Evolutionary conservation across 176 grass and related monocot species (phyloP), one percentile per base, ranked within the genome.

Genomic region (Saccharum officinarum): DNA sequence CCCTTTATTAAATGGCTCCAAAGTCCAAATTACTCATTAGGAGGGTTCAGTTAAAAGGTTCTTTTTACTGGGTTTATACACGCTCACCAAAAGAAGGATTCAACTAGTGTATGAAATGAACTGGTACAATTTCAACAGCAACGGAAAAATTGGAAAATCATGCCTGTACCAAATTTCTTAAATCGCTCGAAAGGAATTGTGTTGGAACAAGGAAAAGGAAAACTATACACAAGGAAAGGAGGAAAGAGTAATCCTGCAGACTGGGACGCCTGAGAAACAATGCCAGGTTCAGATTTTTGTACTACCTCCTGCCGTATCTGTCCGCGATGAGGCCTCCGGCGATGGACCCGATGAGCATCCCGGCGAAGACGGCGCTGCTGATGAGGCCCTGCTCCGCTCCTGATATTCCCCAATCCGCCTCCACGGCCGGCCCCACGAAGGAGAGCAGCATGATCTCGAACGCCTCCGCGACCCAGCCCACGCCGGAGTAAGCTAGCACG

Each of bases 391-490:
- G 62, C 62, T 31, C 62, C 62, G 62, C 57, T 69, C 85, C 73
- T 75, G 92, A 86, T 16, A 94, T 31, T 4, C 38, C 13, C 92
- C 92, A 94, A 62, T 94, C 88, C 22, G 60, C 76, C 38, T 71
- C 55, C 73, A 91, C 75, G 25, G 83, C 67, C 26, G 88, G 86
- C 41, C 88, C 92, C 4, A 94, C 63, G 82, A 94, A 94, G 1
- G 92, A 91, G 16, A 91, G 86, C 38, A 91, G 83, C 89, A 94
- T 94, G 54, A 89, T 36, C 79, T 94, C 83, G 80, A 87, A 44
- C 41, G 92, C 92, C 77, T 91, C 89, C 61, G 86, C 85, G 47
- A 84, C n/a, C 86, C 89, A 89, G 8, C 92, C 89, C 23, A 78
- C 47, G 49, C 89, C 86, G 4, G 80, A 31, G 73, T 78, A 91